Evolutionary conservation across 805 yeast species (phyloP).

Genomic region (Candida lessepsii): DNA sequence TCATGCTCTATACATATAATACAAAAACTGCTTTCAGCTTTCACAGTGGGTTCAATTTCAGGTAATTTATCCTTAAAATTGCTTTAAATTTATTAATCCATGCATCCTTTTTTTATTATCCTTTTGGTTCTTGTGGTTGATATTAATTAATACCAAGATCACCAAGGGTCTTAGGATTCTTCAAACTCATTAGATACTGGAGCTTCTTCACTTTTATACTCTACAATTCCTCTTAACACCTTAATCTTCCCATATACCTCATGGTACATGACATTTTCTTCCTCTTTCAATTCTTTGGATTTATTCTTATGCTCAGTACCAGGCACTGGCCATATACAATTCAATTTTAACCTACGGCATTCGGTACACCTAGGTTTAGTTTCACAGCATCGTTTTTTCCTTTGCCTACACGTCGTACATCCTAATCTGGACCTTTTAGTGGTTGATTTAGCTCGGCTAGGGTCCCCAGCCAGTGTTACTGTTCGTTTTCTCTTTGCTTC

Average conservation of each 20-base stretch:
- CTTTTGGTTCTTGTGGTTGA: too few species aligned
- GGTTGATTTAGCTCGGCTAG: background rate
- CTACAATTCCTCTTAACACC: conserved; percentile 63
- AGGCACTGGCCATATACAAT: conserved; percentile 73
- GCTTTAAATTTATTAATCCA: too few species aligned
- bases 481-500: conserved; percentile 3
- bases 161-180: too few species aligned
- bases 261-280: conserved; percentile 54
- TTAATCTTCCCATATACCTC: conserved; percentile 57
- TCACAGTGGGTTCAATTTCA: too few species aligned
- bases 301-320: conserved; percentile 63
- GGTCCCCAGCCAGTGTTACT: background rate
- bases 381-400: conserved; percentile 81
- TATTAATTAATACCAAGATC: too few species aligned
- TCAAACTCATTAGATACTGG: conserved; percentile 7
- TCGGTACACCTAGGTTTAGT: conserved; percentile 64
- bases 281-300: conserved; percentile 48
- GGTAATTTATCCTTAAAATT: too few species aligned
- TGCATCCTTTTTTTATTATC: too few species aligned
- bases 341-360: conserved; percentile 61
- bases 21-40: too few species aligned
- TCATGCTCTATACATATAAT: too few species aligned
- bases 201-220: conserved; percentile 31
- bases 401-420: conserved; percentile 71
- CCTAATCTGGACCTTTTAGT: conserved; percentile 66